These are phyloP conservation scores for Antrodiella citrinella DNA, from an alignment of 768 basidiomycete species.

Conservation along the genomic window DNA sequence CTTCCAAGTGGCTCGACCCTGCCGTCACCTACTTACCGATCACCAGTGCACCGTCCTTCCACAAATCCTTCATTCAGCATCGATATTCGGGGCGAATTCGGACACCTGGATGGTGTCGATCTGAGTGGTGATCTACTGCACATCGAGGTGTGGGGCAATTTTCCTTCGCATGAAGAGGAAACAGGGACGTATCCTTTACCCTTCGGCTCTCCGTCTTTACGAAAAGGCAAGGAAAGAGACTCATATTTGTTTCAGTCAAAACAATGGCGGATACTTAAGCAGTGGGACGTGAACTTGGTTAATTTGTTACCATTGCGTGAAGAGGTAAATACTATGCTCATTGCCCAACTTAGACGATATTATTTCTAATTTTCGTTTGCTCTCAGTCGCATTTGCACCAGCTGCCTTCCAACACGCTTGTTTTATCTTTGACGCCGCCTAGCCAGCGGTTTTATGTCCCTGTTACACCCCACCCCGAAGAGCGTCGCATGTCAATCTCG, in stretches of 20 bases:
- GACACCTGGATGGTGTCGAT: slow-evolving; percentile 50
- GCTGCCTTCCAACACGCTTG: slow-evolving; percentile 67
- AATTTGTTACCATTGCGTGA: slow-evolving; percentile 51
- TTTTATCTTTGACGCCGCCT: slow-evolving; percentile 57
- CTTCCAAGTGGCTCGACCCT: no score
- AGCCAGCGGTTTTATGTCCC: slow-evolving; percentile 52
- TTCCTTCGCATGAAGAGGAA: slow-evolving; percentile 12
- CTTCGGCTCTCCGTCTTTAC: neutral
- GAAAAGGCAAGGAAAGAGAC: neutral
- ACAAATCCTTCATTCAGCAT: slow-evolving; percentile 73
- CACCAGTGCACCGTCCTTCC: slow-evolving; percentile 72
- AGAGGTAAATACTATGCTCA: slow-evolving; percentile 39
- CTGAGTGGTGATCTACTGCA: slow-evolving; percentile 42
- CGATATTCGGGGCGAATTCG: slow-evolving; percentile 40
- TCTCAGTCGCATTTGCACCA: slow-evolving; percentile 12
- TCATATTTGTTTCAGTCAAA: neutral
- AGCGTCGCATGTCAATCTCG: slow-evolving; percentile 18
- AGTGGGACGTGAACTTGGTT: slow-evolving; percentile 57
- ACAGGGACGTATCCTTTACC: neutral
- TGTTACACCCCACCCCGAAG: slow-evolving; percentile 20
- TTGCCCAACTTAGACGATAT: no score
- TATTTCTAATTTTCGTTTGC: no score
- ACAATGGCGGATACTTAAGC: slow-evolving; percentile 58
- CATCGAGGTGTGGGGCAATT: slow-evolving; percentile 52
- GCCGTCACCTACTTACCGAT: slow-evolving; percentile 24